Evolutionary conservation across 179 eudicot genomes (phyloP), one percentile per base, ranked within the genome.

Genomic region (Spinacia oleracea): DNA sequence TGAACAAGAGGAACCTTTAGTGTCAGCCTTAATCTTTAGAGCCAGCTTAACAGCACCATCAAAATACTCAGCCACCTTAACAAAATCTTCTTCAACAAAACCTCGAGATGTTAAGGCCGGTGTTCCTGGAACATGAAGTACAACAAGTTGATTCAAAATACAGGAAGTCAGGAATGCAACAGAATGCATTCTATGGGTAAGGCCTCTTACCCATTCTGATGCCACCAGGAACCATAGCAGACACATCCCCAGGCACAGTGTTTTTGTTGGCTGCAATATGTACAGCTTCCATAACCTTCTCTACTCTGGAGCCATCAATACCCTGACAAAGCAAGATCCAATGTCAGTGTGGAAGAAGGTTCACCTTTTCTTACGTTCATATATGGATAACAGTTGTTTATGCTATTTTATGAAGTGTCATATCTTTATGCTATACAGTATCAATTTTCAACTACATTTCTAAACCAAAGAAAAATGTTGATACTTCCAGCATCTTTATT

Each of bases 221-320:
- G 79, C 98, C 98, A 85, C 98, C 98, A 70, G 98, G 98, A 73
- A 95, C 97, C 98, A 94, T 92, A 72, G 98, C 98, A 81, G 98
- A 94, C 74, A 94, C 98, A 82, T 94, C 98, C 53, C 98, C 98
- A 78, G 98, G 98, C 76, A 95, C 98, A 25, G 98, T 95, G 82
- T 95, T 95, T 76, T 95, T 95, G 87, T 95, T 95, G 77, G 98
- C 93, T 73, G 98, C 98, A 83, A 94, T 94, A 70, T 94, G 98
- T 50, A 91, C 98, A 74, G 94, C 82, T 87, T 94, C 98, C 85
- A 94, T 81, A 72, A 94, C 94, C 87, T 94, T 94, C 85, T 94
- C 98, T 50, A 94, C 98, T 86, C 97, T 91, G 16, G 98, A 94
- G 75, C 98, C 98, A 87, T 94, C 98, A 83, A 94, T 93, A 72